Conservation (phyloP, 768 basidiomycete genomes). For the Lanmaoa pseudosensibilis region DNA sequence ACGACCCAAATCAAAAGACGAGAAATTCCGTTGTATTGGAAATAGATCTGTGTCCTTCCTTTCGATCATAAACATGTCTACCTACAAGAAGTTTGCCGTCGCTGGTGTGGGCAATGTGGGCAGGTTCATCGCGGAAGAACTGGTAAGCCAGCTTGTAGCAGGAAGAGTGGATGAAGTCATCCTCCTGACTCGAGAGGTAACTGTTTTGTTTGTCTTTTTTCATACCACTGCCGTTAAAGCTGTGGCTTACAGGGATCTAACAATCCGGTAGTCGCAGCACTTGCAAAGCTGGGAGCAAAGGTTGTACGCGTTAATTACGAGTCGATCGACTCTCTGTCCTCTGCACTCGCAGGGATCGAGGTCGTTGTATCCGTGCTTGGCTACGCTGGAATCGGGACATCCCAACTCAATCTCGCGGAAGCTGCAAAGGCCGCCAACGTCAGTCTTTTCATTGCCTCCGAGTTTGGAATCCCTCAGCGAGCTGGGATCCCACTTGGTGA, state of each 20-base stretch:
- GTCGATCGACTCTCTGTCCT: neutral
- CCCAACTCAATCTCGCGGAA: slow-evolving; percentile 1
- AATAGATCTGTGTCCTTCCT: neutral
- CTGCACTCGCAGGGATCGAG: neutral
- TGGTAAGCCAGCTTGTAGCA: neutral
- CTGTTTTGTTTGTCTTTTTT: neutral
- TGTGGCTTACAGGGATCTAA: neutral
- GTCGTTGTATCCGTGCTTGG: slow-evolving; percentile 1
- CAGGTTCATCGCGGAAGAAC: neutral
- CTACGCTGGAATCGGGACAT: neutral
- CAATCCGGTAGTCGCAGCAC: neutral
- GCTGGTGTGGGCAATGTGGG: slow-evolving; percentile 2
- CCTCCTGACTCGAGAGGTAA: slow-evolving; percentile 2
- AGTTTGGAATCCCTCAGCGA: neutral
- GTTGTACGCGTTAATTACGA: neutral
- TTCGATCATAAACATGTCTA: neutral
- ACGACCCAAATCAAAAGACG: neutral
- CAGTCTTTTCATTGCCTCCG: neutral
- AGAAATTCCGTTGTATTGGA: neutral
- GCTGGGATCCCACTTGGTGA: neutral
- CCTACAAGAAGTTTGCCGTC: neutral
- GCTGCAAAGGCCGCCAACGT: slow-evolving; percentile 2
- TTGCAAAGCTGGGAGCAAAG: neutral
- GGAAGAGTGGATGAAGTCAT: neutral
- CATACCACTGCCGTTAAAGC: neutral